phyloP scores from a whole-genome alignment of 176 grass and related monocot genomes.

The Poa annua region DNA sequence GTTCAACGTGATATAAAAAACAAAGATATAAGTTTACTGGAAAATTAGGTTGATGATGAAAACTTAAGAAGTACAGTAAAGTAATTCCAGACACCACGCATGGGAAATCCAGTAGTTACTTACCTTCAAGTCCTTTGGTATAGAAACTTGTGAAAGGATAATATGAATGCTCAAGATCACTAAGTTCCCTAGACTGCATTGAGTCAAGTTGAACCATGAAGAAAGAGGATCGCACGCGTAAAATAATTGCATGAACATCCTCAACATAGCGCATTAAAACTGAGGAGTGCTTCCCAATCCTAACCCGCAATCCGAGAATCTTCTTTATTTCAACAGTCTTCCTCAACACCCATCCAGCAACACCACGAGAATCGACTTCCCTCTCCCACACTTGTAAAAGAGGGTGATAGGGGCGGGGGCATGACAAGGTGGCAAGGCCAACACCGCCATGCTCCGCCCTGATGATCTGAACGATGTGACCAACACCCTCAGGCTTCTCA shows the following conservation, averaged over 20 bases:
- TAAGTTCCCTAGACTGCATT: neutral
- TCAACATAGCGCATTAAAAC: neutral
- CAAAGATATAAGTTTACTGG: neutral
- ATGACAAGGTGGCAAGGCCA: neutral
- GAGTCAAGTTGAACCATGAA: neutral
- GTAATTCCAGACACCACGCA: neutral
- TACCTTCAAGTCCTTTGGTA: neutral
- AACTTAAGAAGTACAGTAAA: neutral
- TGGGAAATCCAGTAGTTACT: neutral
- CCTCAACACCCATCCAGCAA: neutral
- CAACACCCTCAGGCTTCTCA: neutral
- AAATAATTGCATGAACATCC: neutral
- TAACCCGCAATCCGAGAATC: neutral
- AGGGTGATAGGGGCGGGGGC: neutral
- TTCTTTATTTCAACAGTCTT: neutral
- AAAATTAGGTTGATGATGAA: neutral
- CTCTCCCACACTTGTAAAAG: neutral
- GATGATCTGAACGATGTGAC: neutral
- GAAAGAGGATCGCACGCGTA: neutral
- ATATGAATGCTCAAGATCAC: neutral
- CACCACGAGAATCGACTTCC: neutral
- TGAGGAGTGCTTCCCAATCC: too few species aligned
- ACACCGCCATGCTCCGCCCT: neutral
- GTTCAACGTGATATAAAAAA: too few species aligned
- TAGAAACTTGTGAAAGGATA: conserved; percentile 20